These are phyloP conservation scores for Ceratobasidium theobromae DNA, from an alignment of 1,284 basidiomycete species.

Conservation along the genomic window DNA sequence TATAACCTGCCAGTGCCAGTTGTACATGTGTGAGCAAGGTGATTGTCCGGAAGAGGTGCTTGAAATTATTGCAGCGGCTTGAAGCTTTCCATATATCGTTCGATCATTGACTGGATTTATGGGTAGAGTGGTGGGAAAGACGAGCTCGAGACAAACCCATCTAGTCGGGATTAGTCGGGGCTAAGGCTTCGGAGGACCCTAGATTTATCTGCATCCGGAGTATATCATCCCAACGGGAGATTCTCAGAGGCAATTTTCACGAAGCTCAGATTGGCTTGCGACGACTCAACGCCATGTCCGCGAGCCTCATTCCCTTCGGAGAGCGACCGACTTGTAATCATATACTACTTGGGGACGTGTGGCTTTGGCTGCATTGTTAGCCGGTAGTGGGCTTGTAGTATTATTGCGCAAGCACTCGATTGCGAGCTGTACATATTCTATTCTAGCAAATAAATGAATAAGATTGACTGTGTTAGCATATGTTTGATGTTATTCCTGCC, in stretches of 20 bases:
- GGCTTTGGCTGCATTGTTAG: neutral
- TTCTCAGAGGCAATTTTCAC: neutral
- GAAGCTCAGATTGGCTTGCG: slow-evolving; percentile 33
- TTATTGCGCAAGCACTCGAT: neutral
- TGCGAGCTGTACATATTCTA: neutral
- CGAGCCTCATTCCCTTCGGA: slow-evolving; percentile 32
- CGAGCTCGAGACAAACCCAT: too few relatives aligned
- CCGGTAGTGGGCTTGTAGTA: neutral
- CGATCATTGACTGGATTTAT: too few relatives aligned
- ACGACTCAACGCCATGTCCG: neutral
- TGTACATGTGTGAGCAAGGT: too few relatives aligned
- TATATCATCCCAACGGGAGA: slow-evolving; percentile 10
- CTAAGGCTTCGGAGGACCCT: too few relatives aligned
- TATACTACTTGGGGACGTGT: neutral
- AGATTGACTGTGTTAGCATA: neutral
- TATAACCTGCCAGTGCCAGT: too few relatives aligned
- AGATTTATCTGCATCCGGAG: too few relatives aligned
- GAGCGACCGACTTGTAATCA: slow-evolving; percentile 9
- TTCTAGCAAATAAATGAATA: neutral
- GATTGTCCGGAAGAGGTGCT: too few relatives aligned
- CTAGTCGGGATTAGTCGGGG: slow-evolving; percentile 1
- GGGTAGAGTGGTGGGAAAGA: too few relatives aligned
- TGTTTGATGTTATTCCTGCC: too few relatives aligned
- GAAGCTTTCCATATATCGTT: too few relatives aligned
- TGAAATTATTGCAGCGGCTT: too few relatives aligned